phyloP scores from a whole-genome alignment of 352 stramenopile species.

The Globisporangium sylvaticum region DNA sequence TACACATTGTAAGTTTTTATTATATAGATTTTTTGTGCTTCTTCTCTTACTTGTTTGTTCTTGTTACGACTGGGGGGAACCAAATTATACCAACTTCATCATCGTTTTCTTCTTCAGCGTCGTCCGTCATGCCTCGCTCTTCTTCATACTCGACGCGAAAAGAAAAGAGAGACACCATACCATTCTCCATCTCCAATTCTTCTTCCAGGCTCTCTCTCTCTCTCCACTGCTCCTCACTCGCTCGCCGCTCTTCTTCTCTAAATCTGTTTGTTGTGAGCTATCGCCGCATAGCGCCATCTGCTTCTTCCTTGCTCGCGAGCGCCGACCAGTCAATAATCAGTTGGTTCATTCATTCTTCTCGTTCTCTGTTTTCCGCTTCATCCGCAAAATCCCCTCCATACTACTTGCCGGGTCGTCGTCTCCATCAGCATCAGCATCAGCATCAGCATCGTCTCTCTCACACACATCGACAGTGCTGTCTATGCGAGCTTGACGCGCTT shows the following conservation, averaged over 20 bases:
- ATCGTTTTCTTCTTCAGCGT: not conserved
- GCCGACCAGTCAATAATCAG: not conserved
- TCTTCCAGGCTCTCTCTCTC: not conserved
- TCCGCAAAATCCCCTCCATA: not conserved
- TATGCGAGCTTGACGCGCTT: slow-evolving; percentile 63
- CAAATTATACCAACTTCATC: not conserved
- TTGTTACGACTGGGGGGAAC: not conserved
- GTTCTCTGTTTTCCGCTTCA: not conserved
- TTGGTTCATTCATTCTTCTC: not conserved
- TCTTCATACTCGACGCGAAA: not conserved
- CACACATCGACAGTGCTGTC: not conserved
- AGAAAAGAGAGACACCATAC: not conserved
- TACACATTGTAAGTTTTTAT: slow-evolving; percentile 7
- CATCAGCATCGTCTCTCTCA: not conserved
- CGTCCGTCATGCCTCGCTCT: not conserved
- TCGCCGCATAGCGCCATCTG: not conserved
- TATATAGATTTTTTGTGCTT: slow-evolving; percentile 1
- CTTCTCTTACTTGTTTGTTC: not conserved
- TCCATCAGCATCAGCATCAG: not conserved
- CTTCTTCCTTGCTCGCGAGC: not conserved
- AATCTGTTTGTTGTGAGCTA: not conserved
- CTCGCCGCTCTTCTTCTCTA: slow-evolving; percentile 1
- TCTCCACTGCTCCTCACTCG: not conserved
- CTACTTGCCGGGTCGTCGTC: not conserved
- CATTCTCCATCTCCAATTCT: not conserved